These are phyloP conservation scores for Tricholoma bakamatsutake DNA, from an alignment of 768 basidiomycete genomes.

Conservation along the genomic window DNA sequence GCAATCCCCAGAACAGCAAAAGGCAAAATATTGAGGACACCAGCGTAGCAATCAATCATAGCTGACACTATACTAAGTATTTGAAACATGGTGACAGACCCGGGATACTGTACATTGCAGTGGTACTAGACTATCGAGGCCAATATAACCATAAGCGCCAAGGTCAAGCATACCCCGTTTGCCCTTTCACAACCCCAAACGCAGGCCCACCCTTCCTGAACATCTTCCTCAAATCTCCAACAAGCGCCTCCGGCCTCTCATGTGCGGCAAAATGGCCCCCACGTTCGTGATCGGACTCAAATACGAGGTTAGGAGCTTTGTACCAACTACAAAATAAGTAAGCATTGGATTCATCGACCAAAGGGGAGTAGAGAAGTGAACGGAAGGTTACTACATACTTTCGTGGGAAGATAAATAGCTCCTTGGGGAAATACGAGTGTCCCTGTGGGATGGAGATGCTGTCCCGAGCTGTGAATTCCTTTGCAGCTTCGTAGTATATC, in stretches of 20 bases:
- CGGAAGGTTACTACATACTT: conserved; percentile 11
- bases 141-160: background rate
- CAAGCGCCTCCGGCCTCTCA: conserved; percentile 35
- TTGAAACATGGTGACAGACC: no score
- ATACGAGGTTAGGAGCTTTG: conserved; percentile 13
- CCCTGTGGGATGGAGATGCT: conserved; percentile 38
- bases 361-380: background rate
- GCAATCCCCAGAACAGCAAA: no score
- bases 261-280: conserved; percentile 45
- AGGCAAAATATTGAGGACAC: no score
- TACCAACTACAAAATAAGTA: conserved; percentile 13
- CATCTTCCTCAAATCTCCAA: conserved; percentile 37
- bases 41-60: no score
- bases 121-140: no score
- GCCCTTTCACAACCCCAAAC: conserved; percentile 29
- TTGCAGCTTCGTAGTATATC: conserved; percentile 47
- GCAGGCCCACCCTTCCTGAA: conserved; percentile 37
- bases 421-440: conserved; percentile 42
- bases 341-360: background rate
- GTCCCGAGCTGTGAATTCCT: conserved; percentile 1
- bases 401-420: conserved; percentile 23
- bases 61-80: no score
- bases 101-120: no score
- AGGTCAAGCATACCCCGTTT: conserved; percentile 22
- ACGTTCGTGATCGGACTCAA: conserved; percentile 27